Conservation (phyloP, 495 filamentous ascomycete species). For the Xylaria bambusicola region DNA sequence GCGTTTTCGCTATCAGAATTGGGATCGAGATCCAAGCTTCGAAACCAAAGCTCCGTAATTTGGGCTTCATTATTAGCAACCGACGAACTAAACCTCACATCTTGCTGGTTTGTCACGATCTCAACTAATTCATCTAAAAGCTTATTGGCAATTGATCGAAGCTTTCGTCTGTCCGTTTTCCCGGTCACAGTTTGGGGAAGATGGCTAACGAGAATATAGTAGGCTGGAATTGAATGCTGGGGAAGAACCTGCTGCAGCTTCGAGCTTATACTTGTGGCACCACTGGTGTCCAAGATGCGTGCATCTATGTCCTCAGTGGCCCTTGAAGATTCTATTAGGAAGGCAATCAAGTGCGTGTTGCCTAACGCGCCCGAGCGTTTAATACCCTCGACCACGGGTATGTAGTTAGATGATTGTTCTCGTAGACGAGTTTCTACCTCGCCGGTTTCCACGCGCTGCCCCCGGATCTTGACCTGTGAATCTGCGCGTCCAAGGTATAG, state of each 20-base stretch:
- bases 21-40: neutral
- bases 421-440: conserved; percentile 41
- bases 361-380: neutral
- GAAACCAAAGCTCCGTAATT: neutral
- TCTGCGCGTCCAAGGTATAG: conserved; percentile 45
- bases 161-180: conserved; percentile 12
- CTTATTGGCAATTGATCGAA: conserved; percentile 6
- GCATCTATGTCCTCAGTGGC: neutral
- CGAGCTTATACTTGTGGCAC: conserved; percentile 3
- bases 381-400: conserved; percentile 3
- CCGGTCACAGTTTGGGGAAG: conserved; percentile 11
- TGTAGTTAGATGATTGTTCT: conserved; percentile 18
- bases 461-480: conserved; percentile 47
- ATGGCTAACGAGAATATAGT: conserved; percentile 5
- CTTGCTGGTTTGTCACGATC: neutral
- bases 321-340: neutral
- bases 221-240: conserved; percentile 7
- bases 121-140: conserved; percentile 3
- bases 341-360: neutral
- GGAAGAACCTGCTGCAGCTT: conserved; percentile 14
- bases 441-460: conserved; percentile 46
- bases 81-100: neutral
- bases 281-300: neutral
- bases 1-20: neutral
- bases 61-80: conserved; percentile 1